These are phyloP conservation scores for Phytopythium oedochilum DNA, from an alignment of 352 stramenopile genomes.

Conservation along the genomic window DNA sequence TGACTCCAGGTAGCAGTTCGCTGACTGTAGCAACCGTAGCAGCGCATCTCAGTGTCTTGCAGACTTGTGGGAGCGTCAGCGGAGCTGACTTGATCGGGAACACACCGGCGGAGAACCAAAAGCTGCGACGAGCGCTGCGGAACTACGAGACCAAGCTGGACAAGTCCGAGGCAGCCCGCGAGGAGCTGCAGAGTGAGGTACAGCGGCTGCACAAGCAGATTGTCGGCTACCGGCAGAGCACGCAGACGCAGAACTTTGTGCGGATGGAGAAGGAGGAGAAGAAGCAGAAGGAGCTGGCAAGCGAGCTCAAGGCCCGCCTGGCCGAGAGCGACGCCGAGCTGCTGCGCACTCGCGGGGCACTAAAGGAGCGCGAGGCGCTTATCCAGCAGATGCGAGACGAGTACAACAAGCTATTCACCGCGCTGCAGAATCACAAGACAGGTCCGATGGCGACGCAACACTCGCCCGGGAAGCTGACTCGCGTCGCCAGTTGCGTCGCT, in stretches of 20 bases:
- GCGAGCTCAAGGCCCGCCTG: slow-evolving; percentile 22
- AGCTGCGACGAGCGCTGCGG: slow-evolving; percentile 37
- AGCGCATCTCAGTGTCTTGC: background rate
- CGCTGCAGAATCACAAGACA: slow-evolving; percentile 60
- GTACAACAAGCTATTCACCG: slow-evolving; percentile 66
- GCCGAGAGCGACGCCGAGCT: slow-evolving; percentile 43
- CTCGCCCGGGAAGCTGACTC: slow-evolving; percentile 16
- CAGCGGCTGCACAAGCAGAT: slow-evolving; percentile 56
- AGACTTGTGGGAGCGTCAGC: background rate
- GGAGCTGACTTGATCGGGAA: background rate
- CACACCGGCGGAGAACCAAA: slow-evolving; percentile 48
- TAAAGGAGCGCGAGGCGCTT: slow-evolving; percentile 51
- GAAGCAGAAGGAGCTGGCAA: slow-evolving; percentile 18
- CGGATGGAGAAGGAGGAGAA: slow-evolving; percentile 52
- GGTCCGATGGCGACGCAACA: background rate
- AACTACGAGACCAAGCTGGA: slow-evolving; percentile 49
- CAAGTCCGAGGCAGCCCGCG: slow-evolving; percentile 31
- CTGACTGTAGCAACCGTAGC: background rate
- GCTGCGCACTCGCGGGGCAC: slow-evolving; percentile 32
- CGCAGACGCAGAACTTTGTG: slow-evolving; percentile 38
- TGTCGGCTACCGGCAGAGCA: slow-evolving; percentile 38
- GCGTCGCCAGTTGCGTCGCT: slow-evolving; percentile 5
- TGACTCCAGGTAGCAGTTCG: too few species aligned
- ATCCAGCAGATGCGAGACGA: slow-evolving; percentile 63
- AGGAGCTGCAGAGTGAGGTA: slow-evolving; percentile 32